phyloP scores from a whole-genome alignment of 257 asterid genomes.

The Cynanchum wilfordii region DNA sequence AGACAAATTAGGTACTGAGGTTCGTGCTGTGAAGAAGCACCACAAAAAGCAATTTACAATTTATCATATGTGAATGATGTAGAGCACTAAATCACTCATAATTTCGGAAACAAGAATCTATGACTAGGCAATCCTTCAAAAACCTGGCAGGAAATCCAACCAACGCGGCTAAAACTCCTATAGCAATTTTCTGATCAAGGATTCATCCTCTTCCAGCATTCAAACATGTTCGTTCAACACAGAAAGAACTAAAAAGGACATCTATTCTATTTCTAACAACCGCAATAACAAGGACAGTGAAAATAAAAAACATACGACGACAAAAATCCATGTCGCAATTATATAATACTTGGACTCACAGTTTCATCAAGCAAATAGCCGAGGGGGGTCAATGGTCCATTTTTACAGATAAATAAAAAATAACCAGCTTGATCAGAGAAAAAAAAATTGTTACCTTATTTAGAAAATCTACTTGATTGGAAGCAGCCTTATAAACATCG shows the following conservation, averaged over 20 bases:
- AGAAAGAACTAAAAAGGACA: neutral
- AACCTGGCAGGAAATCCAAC: neutral
- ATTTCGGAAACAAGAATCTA: neutral
- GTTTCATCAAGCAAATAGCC: neutral
- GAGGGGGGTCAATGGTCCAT: no score
- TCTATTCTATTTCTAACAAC: neutral
- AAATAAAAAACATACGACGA: no score
- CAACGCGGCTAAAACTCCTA: neutral
- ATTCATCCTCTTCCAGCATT: neutral
- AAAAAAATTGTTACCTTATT: conserved; percentile 22
- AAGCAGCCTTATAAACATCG: conserved; percentile 26
- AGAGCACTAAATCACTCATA: neutral
- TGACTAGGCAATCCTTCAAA: neutral
- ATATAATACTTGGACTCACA: neutral
- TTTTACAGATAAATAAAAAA: no score
- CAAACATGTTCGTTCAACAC: neutral
- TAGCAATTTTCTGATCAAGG: neutral
- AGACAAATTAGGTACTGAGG: neutral
- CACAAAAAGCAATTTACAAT: neutral
- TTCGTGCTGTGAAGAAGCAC: neutral
- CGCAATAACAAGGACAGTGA: neutral
- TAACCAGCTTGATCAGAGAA: neutral
- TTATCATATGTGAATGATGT: no score
- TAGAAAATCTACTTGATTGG: conserved; percentile 34
- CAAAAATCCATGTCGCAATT: neutral